Evolutionary conservation across 148 eudicot species (phyloP).

Genomic region (Silene latifolia): DNA sequence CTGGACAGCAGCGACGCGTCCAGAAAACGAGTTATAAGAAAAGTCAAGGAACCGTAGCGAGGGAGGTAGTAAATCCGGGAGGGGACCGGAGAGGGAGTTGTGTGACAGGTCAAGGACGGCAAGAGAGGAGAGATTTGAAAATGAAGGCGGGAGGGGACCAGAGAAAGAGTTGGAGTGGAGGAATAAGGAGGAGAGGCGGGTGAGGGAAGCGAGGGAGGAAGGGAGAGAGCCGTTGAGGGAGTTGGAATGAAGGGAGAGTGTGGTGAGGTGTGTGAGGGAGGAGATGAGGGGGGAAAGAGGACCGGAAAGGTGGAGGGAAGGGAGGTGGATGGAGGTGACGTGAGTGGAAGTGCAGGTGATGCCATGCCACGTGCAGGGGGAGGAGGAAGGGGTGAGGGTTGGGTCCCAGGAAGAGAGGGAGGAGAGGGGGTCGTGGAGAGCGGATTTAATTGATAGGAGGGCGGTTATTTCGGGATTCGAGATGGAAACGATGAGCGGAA

Average conservation of each 20-base stretch:
- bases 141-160: background rate
- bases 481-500: background rate
- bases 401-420: constrained; percentile 29
- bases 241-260: constrained; percentile 2
- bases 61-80: constrained; percentile 2
- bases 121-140: background rate
- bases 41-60: constrained; percentile 1
- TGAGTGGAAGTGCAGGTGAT: background rate
- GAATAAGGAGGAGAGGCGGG: constrained; percentile 7
- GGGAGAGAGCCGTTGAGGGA: constrained; percentile 4
- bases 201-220: background rate
- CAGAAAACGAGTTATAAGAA: constrained; percentile 16
- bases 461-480: constrained; percentile 20
- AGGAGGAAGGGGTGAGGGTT: constrained; percentile 8
- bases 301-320: background rate
- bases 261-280: background rate
- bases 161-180: constrained; percentile 4
- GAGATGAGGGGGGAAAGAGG: background rate
- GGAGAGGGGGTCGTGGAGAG: constrained; percentile 25
- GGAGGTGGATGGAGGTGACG: constrained; percentile 10
- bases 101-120: constrained; percentile 1
- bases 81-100: constrained; percentile 17
- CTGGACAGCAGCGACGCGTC: background rate
- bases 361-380: constrained; percentile 32
- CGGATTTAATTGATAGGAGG: constrained; percentile 19